Evolutionary conservation across 208 protist species (phyloP), one percentile per base, ranked within the genome.

Genomic region (Naegleria fowleri): DNA sequence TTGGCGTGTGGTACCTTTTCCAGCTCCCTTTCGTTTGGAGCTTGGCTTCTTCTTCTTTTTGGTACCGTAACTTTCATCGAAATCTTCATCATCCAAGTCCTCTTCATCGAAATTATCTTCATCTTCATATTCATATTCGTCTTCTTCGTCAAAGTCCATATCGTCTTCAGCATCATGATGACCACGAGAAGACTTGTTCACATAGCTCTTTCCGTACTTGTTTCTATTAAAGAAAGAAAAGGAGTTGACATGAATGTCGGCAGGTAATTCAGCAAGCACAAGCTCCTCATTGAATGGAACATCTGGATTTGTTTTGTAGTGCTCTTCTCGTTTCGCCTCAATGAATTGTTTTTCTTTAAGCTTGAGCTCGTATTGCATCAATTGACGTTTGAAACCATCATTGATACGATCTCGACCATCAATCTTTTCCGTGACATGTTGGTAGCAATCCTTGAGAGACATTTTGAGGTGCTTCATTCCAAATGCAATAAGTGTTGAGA

Each of bases 381-480:
- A 25, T 36, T 88, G 84, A 29, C 41, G 6, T 16, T 88, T 88
- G n/a, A 88, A 88, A 25, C 84, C 84, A 88, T 88, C 84, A 88
- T 88, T 88, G 13, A 88, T 88, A 48, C 84, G 39, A 48, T 36
- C 15, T 22, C 33, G 4, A 38, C n/a, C n/a, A 15, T 88, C n/a
- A 38, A 39, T 52, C 22, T 48, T 39, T 58, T 48, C 25, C 9
- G 22, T n/a, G 16, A 88, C n/a, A 25, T 88, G 39, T 7, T 88
- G 11, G 15, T 59, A 88, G 39, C 36, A 19, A 22, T 51, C 29
- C 11, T 88, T 52, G 0, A 88, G 41, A 38, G 84, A 58, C 41
- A 48, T 39, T 13, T 55, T 55, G 0, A 58, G 16, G 39, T 58
- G 15, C 5, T 88, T 88, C 84, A 88, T 88, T 38, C 25, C 39